Evolutionary conservation across 495 filamentous ascomycete species (phyloP).

Genomic region (Aspergillus hancockii): DNA sequence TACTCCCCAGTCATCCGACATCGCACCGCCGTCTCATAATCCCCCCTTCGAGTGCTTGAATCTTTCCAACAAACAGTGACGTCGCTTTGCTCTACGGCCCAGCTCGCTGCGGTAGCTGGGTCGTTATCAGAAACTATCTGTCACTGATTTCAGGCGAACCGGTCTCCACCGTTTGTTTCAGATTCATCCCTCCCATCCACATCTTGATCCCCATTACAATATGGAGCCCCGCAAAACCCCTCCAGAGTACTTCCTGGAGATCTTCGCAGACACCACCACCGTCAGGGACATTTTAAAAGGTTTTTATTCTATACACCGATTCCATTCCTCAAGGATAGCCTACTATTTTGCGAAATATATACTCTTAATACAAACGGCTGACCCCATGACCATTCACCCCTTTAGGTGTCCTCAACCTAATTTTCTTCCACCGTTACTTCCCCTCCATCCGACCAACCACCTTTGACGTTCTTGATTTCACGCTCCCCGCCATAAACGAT

Average conservation of each 20-base stretch:
- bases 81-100: conserved; percentile 14
- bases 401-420: conserved; percentile 88
- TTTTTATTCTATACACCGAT: conserved; percentile 32
- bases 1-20: neutral
- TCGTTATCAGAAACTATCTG: conserved; percentile 10
- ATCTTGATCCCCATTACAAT: neutral
- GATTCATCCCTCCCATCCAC: conserved; percentile 7
- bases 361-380: neutral
- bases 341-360: neutral
- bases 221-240: conserved; percentile 64
- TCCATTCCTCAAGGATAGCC: neutral
- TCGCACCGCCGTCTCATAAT: conserved; percentile 2
- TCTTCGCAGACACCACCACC: conserved; percentile 76
- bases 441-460: conserved; percentile 79
- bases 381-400: neutral
- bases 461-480: conserved; percentile 88
- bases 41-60: neutral
- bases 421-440: conserved; percentile 99
- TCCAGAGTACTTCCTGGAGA: conserved; percentile 82
- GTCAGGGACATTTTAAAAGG: conserved; percentile 93
- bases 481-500: conserved; percentile 85
- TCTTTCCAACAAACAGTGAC: conserved; percentile 17
- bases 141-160: neutral
- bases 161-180: conserved; percentile 3
- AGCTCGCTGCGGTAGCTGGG: conserved; percentile 18